Conservation (phyloP, 2,329 filamentous ascomycete species). For the Ophiocordyceps australis region DNA sequence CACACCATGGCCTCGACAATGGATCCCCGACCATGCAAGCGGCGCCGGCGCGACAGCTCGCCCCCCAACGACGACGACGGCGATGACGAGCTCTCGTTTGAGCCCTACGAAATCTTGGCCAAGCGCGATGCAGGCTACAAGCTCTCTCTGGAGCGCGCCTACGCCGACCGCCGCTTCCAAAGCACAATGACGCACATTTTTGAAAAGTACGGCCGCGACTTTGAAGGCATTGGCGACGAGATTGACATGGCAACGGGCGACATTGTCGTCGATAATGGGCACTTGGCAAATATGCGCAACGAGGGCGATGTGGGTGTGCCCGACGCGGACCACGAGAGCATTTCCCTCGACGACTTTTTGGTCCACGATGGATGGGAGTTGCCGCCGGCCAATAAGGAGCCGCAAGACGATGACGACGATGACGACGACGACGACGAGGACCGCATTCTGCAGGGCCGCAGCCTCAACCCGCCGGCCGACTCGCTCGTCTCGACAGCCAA, state of each 20-base stretch:
- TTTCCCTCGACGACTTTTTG: slow-evolving; percentile 13
- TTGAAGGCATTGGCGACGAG: slow-evolving; percentile 70
- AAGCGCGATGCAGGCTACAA: slow-evolving; percentile 34
- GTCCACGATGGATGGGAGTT: slow-evolving; percentile 6
- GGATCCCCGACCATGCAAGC: slow-evolving; percentile 43
- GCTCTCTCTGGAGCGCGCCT: slow-evolving; percentile 41
- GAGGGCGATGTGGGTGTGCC: slow-evolving; percentile 27
- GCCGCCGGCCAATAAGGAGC: slow-evolving; percentile 1
- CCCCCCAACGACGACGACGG: slow-evolving; percentile 22
- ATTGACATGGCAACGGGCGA: slow-evolving; percentile 69
- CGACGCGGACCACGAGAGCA: slow-evolving; percentile 15
- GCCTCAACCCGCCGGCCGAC: slow-evolving; percentile 1
- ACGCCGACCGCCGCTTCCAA: slow-evolving; percentile 56
- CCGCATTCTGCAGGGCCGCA: slow-evolving; percentile 3
- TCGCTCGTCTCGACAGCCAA: no score
- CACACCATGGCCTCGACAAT: slow-evolving; percentile 23
- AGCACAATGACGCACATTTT: slow-evolving; percentile 80
- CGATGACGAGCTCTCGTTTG: slow-evolving; percentile 27
- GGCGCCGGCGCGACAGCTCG: slow-evolving; percentile 32
- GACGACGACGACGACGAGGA: slow-evolving; percentile 5
- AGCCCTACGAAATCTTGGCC: slow-evolving; percentile 25
- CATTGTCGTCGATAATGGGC: slow-evolving; percentile 82
- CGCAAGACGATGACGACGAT: not conserved
- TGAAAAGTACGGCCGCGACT: slow-evolving; percentile 71
- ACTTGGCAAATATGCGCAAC: slow-evolving; percentile 44